Evolutionary conservation across 352 stramenopile species (phyloP).

Genomic region (Globisporangium abappressorium): DNA sequence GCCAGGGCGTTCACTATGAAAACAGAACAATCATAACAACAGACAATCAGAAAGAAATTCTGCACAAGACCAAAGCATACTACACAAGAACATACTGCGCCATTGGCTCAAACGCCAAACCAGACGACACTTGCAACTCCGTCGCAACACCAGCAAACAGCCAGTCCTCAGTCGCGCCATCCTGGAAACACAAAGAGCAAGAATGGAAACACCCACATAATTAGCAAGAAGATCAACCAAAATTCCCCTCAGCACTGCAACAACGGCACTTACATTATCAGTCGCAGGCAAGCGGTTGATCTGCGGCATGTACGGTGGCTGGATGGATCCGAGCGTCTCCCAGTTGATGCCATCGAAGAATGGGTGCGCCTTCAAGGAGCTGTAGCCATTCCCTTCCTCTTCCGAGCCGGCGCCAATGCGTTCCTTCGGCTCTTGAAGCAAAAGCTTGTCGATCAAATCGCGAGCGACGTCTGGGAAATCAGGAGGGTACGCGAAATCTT

Average conservation of each 20-base stretch:
- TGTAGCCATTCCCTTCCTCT: conserved; percentile 77
- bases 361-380: conserved; percentile 63
- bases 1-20: conserved; percentile 26
- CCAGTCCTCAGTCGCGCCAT: conserved; percentile 87
- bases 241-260: too few species aligned
- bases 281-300: conserved; percentile 58
- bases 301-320: conserved; percentile 61
- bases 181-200: conserved; percentile 28
- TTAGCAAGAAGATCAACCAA: neutral
- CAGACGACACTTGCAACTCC: conserved; percentile 84
- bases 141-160: conserved; percentile 85
- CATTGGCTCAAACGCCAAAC: conserved; percentile 63
- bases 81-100: conserved; percentile 40
- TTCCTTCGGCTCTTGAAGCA: conserved; percentile 67
- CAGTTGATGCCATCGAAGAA: conserved; percentile 86
- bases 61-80: neutral
- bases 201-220: neutral
- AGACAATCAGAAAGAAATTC: neutral
- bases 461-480: conserved; percentile 55
- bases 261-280: conserved; percentile 48
- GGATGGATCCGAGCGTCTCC: conserved; percentile 43
- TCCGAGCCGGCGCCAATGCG: conserved; percentile 71
- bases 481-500: conserved; percentile 71
- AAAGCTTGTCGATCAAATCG: conserved; percentile 76
- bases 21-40: neutral